Conservation (phyloP, 1,284 basidiomycete genomes). For the Stereum hirsutum region DNA sequence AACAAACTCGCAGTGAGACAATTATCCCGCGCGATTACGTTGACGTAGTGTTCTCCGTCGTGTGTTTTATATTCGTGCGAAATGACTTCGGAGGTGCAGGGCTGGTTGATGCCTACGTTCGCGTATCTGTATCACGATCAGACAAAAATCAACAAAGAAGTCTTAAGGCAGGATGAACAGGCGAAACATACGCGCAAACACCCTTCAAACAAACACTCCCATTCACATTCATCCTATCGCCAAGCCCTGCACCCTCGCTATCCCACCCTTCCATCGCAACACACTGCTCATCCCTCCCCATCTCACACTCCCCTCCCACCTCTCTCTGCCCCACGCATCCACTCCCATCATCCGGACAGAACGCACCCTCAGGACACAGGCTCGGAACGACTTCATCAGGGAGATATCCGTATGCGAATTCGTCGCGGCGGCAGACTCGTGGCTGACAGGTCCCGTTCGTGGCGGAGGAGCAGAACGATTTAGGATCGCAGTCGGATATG, state of each 20-base stretch:
- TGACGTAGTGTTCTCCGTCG: constrained; percentile 35
- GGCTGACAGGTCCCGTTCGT: constrained; percentile 35
- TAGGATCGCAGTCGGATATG: constrained; percentile 54
- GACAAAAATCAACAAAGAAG: neutral
- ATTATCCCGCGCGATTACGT: constrained; percentile 53
- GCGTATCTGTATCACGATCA: constrained; percentile 34
- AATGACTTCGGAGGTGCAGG: constrained; percentile 55
- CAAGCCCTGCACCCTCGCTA: constrained; percentile 21
- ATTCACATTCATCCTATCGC: constrained; percentile 36
- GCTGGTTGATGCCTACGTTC: constrained; percentile 43
- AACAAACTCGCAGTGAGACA: constrained; percentile 44
- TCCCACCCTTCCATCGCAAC: constrained; percentile 30
- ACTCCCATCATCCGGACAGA: constrained; percentile 69
- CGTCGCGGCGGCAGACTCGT: constrained; percentile 51
- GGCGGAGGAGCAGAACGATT: constrained; percentile 44
- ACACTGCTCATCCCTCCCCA: constrained; percentile 69
- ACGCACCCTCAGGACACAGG: constrained; percentile 42
- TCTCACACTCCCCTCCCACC: constrained; percentile 49
- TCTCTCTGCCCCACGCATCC: constrained; percentile 40
- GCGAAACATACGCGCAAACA: constrained; percentile 46
- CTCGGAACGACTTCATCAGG: constrained; percentile 38
- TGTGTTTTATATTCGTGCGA: constrained; percentile 45
- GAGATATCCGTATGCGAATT: constrained; percentile 51
- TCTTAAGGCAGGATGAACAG: constrained; percentile 1
- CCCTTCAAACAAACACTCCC: constrained; percentile 55